Conservation (phyloP, 1,284 basidiomycete species). For the Dichomitus squalens region DNA sequence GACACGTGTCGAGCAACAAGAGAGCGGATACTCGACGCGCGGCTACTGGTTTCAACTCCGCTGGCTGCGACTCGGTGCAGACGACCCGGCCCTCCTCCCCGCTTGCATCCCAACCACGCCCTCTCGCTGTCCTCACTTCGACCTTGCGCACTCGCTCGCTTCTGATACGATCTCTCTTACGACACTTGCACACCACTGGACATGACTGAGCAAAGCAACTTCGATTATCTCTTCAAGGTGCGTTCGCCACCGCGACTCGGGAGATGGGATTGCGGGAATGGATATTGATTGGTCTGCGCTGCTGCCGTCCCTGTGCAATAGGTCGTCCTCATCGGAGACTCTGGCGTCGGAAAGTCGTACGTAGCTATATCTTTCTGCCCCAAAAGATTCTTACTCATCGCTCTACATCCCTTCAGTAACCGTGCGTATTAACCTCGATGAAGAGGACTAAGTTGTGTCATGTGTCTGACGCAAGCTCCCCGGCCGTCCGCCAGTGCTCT, state of each 20-base stretch:
- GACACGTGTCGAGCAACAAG: neutral
- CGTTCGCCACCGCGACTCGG: slow-evolving; percentile 22
- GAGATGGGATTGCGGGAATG: neutral
- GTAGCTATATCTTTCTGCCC: slow-evolving; percentile 36
- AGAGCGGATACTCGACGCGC: slow-evolving; percentile 3
- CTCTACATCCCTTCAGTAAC: slow-evolving; percentile 32
- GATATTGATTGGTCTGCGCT: slow-evolving; percentile 11
- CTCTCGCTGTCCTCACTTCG: neutral
- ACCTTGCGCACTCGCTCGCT: slow-evolving; percentile 11
- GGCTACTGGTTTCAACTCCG: slow-evolving; percentile 21
- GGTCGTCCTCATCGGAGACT: slow-evolving; percentile 99
- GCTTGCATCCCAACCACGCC: slow-evolving; percentile 19
- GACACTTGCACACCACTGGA: slow-evolving; percentile 34
- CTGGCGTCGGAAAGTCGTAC: slow-evolving; percentile 97
- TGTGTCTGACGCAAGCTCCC: slow-evolving; percentile 9
- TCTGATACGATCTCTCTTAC: slow-evolving; percentile 14
- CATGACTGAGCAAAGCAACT: slow-evolving; percentile 91
- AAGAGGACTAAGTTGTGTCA: neutral
- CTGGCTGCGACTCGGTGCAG: slow-evolving; percentile 13
- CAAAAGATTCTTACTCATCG: neutral
- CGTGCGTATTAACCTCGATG: slow-evolving; percentile 24
- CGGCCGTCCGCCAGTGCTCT: slow-evolving; percentile 60
- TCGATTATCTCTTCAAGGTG: slow-evolving; percentile 95
- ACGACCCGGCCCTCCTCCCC: slow-evolving; percentile 5
- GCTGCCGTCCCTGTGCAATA: slow-evolving; percentile 34